These are phyloP conservation scores for Metarhizium rileyi DNA, from an alignment of 2,329 filamentous ascomycete species.

Conservation along the genomic window DNA sequence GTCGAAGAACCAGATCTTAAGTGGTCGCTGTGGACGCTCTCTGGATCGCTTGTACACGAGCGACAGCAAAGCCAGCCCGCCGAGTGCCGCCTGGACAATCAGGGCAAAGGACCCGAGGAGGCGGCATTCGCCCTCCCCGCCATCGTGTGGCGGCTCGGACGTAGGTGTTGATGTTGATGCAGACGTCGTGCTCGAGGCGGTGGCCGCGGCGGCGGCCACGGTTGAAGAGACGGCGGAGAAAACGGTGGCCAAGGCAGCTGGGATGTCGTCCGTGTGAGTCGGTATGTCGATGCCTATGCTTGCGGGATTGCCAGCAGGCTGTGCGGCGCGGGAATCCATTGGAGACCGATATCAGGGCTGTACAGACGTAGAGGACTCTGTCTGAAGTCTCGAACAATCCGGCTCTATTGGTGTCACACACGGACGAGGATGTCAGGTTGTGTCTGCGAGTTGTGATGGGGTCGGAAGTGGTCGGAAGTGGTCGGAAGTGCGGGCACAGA, in stretches of 20 bases:
- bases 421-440: background rate
- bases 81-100: conserved; percentile 79
- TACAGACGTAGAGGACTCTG: too few relatives aligned
- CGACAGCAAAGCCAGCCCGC: conserved; percentile 70
- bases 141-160: conserved; percentile 21
- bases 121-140: conserved; percentile 66
- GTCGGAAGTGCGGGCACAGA: too few relatives aligned
- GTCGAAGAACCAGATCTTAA: conserved; percentile 98
- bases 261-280: conserved; percentile 2
- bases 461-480: too few relatives aligned
- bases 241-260: conserved; percentile 8
- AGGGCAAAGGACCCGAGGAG: conserved; percentile 87
- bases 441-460: background rate
- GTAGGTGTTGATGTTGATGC: conserved; percentile 17
- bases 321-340: conserved; percentile 1
- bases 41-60: conserved; percentile 90
- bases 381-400: too few relatives aligned
- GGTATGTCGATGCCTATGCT: conserved; percentile 11
- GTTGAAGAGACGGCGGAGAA: conserved; percentile 8
- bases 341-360: conserved; percentile 6
- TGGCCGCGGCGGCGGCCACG: conserved; percentile 16
- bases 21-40: conserved; percentile 79
- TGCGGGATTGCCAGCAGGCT: background rate
- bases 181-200: conserved; percentile 19
- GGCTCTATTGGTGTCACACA: background rate